Conservation (phyloP, 768 basidiomycete genomes). For the Tricholoma furcatifolium region DNA sequence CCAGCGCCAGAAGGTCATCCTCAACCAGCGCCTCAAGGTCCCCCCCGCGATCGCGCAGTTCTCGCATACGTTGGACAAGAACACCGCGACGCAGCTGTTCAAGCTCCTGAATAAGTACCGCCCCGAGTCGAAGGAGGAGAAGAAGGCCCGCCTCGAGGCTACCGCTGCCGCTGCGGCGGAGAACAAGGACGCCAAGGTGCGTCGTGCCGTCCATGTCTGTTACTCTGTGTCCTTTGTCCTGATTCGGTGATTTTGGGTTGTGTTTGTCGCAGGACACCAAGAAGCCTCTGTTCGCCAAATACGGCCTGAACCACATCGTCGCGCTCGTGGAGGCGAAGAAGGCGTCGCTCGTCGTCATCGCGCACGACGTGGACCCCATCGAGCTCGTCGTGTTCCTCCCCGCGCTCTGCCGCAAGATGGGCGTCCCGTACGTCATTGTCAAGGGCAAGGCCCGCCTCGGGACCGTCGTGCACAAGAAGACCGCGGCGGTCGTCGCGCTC, state of each 20-base stretch:
- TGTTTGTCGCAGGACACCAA: conserved; percentile 61
- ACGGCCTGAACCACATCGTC: conserved; percentile 95
- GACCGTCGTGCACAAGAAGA: conserved; percentile 98
- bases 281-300: conserved; percentile 95
- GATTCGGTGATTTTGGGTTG: neutral
- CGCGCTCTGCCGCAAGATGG: conserved; percentile 99
- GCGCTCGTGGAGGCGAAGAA: conserved; percentile 98
- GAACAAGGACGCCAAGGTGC: conserved; percentile 56
- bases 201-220: neutral
- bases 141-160: conserved; percentile 88
- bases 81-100: conserved; percentile 97
- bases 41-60: conserved; percentile 98
- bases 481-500: conserved; percentile 84
- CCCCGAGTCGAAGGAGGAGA: conserved; percentile 94
- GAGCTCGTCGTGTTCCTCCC: conserved; percentile 99
- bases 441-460: conserved; percentile 99
- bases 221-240: neutral
- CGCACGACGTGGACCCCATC: conserved; percentile 98
- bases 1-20: conserved; percentile 97
- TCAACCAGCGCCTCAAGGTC: conserved; percentile 96
- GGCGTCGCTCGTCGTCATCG: conserved; percentile 92
- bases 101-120: conserved; percentile 98
- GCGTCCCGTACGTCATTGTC: conserved; percentile 97
- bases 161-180: conserved; percentile 77
- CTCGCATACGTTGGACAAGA: conserved; percentile 97